Evolutionary conservation across 495 filamentous ascomycete species (phyloP), one percentile per base, ranked within the genome.

Genomic region (Pseudoneurospora amorphoporcata): DNA sequence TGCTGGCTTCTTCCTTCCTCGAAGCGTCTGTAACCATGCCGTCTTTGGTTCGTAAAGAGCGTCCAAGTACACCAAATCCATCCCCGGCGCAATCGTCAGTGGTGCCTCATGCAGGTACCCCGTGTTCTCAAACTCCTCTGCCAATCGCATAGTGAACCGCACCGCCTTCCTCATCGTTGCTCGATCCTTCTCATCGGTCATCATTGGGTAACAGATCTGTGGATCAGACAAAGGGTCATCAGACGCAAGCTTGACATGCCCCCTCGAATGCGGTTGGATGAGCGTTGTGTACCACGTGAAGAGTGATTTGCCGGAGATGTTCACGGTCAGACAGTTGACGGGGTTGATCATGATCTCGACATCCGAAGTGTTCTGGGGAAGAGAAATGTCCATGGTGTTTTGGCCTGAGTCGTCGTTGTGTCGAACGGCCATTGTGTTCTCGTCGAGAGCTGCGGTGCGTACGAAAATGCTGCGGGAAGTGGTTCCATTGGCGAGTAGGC

Each of bases 211-310:
- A n/a, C 69, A 69, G 10, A 79, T 68, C 23, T 75, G 72, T n/a
- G 81, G 79, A 3, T 74, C 53, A 14, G 69, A 74, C 35, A 79
- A 61, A 1, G 83, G 78, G 68, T 83, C 70, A n/a, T 74, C 75
- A 8, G 75, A 76, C 8, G 73, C 75, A 5, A 86, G 81, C 68
- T 79, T 69, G 47, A 86, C 65, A 8, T 72, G 73, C 23, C 84
- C 84, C 9, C 77, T 73, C 3, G 75, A 79, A 68, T 79, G 76
- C 1, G 84, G 83, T 70, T 85, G 79, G 12, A 75, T 47, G 35
- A 78, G 68, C 2, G 77, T 77, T 32, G 74, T 47, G 71, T 76
- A 76, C 72, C 73, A 77, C 3, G 70, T 71, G 3, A 76, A 72
- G 0, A 77, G 42, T 3, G 69, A 61, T 47, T 71, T 73, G 39